Conservation (phyloP, 1,139 yeast species). For the Kurtzmaniella natalensis region DNA sequence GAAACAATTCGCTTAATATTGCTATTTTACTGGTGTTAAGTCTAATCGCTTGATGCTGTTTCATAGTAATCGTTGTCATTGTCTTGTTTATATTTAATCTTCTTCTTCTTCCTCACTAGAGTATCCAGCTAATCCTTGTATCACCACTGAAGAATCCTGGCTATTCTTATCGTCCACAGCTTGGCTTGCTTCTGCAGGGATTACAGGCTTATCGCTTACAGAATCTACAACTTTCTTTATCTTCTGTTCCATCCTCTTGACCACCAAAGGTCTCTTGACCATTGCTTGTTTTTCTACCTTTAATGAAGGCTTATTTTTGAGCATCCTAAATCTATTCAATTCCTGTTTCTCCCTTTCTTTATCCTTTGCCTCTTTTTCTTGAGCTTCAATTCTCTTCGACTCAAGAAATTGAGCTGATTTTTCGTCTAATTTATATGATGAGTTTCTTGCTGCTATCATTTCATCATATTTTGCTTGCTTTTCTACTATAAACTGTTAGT, state of each 20-base stretch:
- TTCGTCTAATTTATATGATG: constrained; percentile 33
- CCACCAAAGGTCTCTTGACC: not conserved
- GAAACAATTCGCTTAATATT: too few species aligned
- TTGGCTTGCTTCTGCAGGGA: too few species aligned
- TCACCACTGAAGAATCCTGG: too few species aligned
- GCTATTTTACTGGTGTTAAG: too few species aligned
- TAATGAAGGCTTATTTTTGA: not conserved
- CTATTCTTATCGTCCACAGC: too few species aligned
- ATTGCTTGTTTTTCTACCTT: not conserved
- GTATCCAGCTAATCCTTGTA: too few species aligned
- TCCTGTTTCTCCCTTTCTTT: constrained; percentile 8
- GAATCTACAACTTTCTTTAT: too few species aligned
- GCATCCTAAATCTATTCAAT: constrained; percentile 6
- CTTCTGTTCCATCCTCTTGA: constrained; percentile 2
- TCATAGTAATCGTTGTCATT: too few species aligned
- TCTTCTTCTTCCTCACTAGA: too few species aligned
- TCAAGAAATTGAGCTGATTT: constrained; percentile 26
- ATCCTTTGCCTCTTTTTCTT: constrained; percentile 12
- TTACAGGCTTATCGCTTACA: too few species aligned
- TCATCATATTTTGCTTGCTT: constrained; percentile 31
- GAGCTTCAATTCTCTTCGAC: constrained; percentile 15
- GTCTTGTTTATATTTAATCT: too few species aligned
- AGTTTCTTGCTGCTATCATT: constrained; percentile 31
- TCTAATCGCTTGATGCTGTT: too few species aligned
- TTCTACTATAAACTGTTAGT: constrained; percentile 17